Conservation (phyloP, 2,329 filamentous ascomycete genomes). For the Thielaviopsis punctulata region DNA sequence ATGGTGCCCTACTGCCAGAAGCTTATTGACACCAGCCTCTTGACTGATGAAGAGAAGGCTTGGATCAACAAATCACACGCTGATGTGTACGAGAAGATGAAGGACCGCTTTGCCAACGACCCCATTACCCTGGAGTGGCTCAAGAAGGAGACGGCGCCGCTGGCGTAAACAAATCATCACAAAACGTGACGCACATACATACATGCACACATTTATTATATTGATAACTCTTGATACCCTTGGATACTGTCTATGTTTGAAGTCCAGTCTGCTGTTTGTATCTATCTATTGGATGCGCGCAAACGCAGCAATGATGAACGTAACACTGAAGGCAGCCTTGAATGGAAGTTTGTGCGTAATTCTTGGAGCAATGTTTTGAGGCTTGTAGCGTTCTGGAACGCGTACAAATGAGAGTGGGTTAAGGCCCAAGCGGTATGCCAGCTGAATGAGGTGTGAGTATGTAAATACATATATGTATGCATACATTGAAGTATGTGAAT, state of each 20-base stretch:
- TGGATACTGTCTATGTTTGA: background rate
- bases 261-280: background rate
- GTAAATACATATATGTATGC: background rate
- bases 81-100: conserved; percentile 69
- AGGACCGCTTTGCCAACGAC: conserved; percentile 57
- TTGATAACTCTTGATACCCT: background rate
- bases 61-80: conserved; percentile 81
- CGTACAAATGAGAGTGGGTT: conserved; percentile 22
- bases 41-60: conserved; percentile 57
- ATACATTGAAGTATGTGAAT: background rate
- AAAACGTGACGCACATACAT: background rate
- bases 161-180: conserved; percentile 2
- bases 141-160: conserved; percentile 52
- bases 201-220: background rate
- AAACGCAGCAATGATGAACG: conserved; percentile 48
- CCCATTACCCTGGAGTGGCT: conserved; percentile 62
- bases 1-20: conserved; percentile 92
- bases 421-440: conserved; percentile 27
- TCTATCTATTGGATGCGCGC: conserved; percentile 27
- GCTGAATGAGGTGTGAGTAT: conserved; percentile 15
- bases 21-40: conserved; percentile 56
- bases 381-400: conserved; percentile 9
- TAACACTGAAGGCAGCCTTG: conserved; percentile 52
- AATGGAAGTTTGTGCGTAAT: conserved; percentile 36
- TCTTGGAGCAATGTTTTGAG: conserved; percentile 2